Evolutionary conservation across 495 filamentous ascomycete genomes (phyloP).

Genomic region (Xylaria flabelliformis): DNA sequence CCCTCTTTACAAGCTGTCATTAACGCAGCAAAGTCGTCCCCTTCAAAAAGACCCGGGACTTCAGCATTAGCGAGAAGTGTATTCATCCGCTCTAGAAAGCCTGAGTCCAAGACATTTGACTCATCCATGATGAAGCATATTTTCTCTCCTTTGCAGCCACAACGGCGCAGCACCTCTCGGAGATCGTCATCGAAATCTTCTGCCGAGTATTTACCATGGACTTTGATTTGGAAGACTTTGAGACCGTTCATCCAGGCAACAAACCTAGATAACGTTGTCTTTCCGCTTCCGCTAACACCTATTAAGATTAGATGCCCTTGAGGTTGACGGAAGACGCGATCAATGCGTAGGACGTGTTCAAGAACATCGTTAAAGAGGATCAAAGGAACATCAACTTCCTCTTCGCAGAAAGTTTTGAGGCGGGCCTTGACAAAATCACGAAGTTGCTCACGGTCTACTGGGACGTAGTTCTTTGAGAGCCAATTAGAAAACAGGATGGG

Average conservation of each 20-base stretch:
- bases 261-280: conserved; percentile 96
- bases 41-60: conserved; percentile 96
- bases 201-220: conserved; percentile 96
- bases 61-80: conserved; percentile 97
- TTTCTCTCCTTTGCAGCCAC: conserved; percentile 97
- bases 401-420: conserved; percentile 97
- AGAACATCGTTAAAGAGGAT: conserved; percentile 98
- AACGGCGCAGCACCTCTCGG: conserved; percentile 87
- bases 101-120: conserved; percentile 96
- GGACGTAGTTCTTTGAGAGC: conserved; percentile 98
- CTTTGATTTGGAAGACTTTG: conserved; percentile 99
- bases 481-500: conserved; percentile 99
- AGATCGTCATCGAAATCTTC: conserved; percentile 99
- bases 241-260: conserved; percentile 99
- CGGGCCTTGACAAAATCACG: conserved; percentile 97
- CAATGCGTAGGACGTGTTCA: conserved; percentile 96
- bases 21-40: conserved; percentile 91
- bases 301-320: conserved; percentile 98
- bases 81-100: conserved; percentile 99
- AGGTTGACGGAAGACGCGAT: conserved; percentile 97
- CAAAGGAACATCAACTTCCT: conserved; percentile 97
- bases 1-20: conserved; percentile 99
- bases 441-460: conserved; percentile 90
- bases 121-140: conserved; percentile 99
- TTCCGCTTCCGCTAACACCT: conserved; percentile 96